phyloP scores from a whole-genome alignment of 2,329 filamentous ascomycete species.

The Cladosporium velox region DNA sequence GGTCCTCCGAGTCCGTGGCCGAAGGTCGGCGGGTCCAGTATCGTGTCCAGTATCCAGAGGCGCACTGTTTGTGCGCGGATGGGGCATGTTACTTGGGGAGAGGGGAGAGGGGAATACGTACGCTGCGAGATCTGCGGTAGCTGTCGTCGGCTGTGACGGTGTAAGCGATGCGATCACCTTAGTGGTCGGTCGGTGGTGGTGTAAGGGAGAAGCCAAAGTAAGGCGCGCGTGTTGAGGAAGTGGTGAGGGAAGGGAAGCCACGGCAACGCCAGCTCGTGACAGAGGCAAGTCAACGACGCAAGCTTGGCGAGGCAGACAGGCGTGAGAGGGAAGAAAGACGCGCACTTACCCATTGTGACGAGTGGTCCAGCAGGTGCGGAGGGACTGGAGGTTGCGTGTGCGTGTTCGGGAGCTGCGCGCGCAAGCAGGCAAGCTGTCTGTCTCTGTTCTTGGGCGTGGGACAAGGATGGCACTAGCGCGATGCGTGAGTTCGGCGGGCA shows the following conservation, averaged over 20 bases:
- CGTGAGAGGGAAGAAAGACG: neutral
- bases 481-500: slow-evolving; percentile 14
- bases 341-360: slow-evolving; percentile 22
- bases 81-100: slow-evolving; percentile 4
- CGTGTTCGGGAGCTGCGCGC: slow-evolving; percentile 14
- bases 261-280: slow-evolving; percentile 13
- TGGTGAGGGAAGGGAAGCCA: slow-evolving; percentile 1
- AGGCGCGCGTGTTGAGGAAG: slow-evolving; percentile 13
- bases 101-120: slow-evolving; percentile 11
- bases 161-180: slow-evolving; percentile 17
- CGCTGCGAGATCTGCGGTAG: slow-evolving; percentile 22
- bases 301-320: slow-evolving; percentile 7
- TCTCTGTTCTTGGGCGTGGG: slow-evolving; percentile 1
- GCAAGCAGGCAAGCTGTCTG: slow-evolving; percentile 5
- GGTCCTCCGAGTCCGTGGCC: slow-evolving; percentile 4
- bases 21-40: neutral
- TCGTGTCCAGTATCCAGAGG: slow-evolving; percentile 13
- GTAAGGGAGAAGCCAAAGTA: slow-evolving; percentile 8
- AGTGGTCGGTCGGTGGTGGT: neutral
- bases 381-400: slow-evolving; percentile 1
- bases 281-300: slow-evolving; percentile 1
- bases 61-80: neutral
- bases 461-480: slow-evolving; percentile 13
- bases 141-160: slow-evolving; percentile 22
- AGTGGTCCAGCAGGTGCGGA: slow-evolving; percentile 12